A percentile compares a stretch with the other conserved stretches of the same genome.
phyloP scores from a whole-genome alignment of 2,329 filamentous ascomycete species.

The Pseudopyricularia javanii region DNA sequence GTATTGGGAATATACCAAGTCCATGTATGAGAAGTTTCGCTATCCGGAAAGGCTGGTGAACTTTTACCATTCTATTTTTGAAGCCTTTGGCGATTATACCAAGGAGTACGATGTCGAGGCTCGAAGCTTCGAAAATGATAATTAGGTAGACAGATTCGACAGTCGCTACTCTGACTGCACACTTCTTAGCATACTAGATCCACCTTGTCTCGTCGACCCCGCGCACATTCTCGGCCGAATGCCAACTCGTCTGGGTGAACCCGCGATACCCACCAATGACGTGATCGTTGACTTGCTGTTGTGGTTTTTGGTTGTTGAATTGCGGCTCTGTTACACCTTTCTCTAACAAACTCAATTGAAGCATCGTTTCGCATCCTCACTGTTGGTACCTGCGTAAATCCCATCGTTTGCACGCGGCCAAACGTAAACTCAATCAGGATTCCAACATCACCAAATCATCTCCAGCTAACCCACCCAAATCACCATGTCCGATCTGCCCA shows the following conservation, averaged over 20 bases:
- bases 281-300: too few species aligned
- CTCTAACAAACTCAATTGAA: too few species aligned
- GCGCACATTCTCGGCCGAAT: background rate
- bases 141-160: too few species aligned
- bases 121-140: background rate
- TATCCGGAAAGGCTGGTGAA: constrained; percentile 8
- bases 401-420: too few species aligned
- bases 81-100: constrained; percentile 11
- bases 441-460: background rate
- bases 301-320: background rate
- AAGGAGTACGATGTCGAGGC: constrained; percentile 11
- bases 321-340: background rate
- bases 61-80: constrained; percentile 8
- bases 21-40: constrained; percentile 10
- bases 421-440: too few species aligned
- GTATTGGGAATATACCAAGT: constrained; percentile 18
- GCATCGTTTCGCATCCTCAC: too few species aligned
- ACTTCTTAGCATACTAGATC: too few species aligned
- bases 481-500: background rate
- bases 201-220: background rate
- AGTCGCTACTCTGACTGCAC: too few species aligned
- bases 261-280: too few species aligned
- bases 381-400: too few species aligned
- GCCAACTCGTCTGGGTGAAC: too few species aligned
- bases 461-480: background rate